Evolutionary conservation across 129 eudicot genomes (phyloP).

Genomic region (Tanacetum coccineum): DNA sequence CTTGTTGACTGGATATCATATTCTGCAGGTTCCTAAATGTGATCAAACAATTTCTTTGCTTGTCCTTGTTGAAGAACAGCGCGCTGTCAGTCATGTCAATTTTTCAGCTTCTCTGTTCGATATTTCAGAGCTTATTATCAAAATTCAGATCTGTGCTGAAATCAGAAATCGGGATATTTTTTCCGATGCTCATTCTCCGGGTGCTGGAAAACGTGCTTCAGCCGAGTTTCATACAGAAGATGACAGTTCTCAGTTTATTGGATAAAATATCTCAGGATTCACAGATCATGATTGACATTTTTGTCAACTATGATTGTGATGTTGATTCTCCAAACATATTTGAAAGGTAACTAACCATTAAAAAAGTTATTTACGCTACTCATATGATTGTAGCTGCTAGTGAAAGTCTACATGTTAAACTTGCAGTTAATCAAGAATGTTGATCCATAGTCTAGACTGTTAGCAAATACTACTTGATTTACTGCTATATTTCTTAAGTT

Average conservation of each 20-base stretch:
- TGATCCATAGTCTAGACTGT: slow-evolving; percentile 8
- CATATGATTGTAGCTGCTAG: slow-evolving; percentile 9
- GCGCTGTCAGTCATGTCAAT: slow-evolving; percentile 94
- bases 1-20: slow-evolving; percentile 5
- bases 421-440: slow-evolving; percentile 5
- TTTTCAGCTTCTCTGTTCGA: slow-evolving; percentile 94
- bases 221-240: slow-evolving; percentile 97
- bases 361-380: neutral
- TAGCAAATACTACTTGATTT: neutral
- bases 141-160: slow-evolving; percentile 89
- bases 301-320: slow-evolving; percentile 99
- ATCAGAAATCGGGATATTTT: slow-evolving; percentile 90
- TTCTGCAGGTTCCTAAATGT: slow-evolving; percentile 72
- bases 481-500: neutral
- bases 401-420: slow-evolving; percentile 8
- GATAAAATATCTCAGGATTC: slow-evolving; percentile 91
- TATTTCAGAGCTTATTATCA: slow-evolving; percentile 61
- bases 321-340: slow-evolving; percentile 98
- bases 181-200: slow-evolving; percentile 97
- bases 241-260: slow-evolving; percentile 83
- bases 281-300: slow-evolving; percentile 77
- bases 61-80: slow-evolving; percentile 90
- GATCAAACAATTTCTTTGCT: slow-evolving; percentile 84
- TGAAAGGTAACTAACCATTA: slow-evolving; percentile 63
- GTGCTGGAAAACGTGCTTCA: slow-evolving; percentile 98